These are phyloP conservation scores for Asterophora parasitica DNA, from an alignment of 768 basidiomycete species.

Conservation along the genomic window DNA sequence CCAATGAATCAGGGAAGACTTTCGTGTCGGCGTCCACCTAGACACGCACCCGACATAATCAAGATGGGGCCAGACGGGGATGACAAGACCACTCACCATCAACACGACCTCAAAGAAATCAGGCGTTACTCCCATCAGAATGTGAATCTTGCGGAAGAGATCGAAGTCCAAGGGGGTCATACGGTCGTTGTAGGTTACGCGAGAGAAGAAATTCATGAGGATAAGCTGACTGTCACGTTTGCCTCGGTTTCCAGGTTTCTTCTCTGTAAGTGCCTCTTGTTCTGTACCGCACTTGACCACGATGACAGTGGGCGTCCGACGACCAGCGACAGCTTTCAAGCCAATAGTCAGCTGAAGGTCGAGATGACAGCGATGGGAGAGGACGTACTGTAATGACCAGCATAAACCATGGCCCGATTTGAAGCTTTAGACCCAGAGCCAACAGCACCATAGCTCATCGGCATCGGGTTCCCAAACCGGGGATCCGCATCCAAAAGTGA, in stretches of 20 bases:
- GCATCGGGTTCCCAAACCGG: constrained; percentile 91
- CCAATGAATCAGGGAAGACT: constrained; percentile 86
- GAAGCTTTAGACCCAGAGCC: constrained; percentile 85
- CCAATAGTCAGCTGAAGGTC: constrained; percentile 5
- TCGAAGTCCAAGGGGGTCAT: constrained; percentile 98
- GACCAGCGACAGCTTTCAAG: constrained; percentile 66
- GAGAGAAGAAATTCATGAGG: constrained; percentile 99
- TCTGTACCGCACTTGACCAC: constrained; percentile 97
- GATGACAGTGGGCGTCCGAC: constrained; percentile 89
- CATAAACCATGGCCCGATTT: constrained; percentile 97
- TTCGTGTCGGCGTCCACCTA: constrained; percentile 99
- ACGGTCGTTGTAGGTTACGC: constrained; percentile 98
- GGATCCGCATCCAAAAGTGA: constrained; percentile 87
- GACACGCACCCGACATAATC: constrained; percentile 8
- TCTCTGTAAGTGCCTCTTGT: constrained; percentile 71
- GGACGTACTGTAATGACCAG: constrained; percentile 94
- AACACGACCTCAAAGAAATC: constrained; percentile 97
- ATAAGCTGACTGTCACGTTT: constrained; percentile 98
- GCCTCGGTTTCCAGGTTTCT: constrained; percentile 96
- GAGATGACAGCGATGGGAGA: neutral
- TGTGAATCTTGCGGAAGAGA: constrained; percentile 93
- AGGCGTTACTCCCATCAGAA: constrained; percentile 97
- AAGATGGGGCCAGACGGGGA: neutral
- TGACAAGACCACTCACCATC: constrained; percentile 67
- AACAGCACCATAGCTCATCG: constrained; percentile 91